Base-by-base conservation (phyloP, 2,329 filamentous ascomycete species). In the Chrysosporium keratinophilum region DNA sequence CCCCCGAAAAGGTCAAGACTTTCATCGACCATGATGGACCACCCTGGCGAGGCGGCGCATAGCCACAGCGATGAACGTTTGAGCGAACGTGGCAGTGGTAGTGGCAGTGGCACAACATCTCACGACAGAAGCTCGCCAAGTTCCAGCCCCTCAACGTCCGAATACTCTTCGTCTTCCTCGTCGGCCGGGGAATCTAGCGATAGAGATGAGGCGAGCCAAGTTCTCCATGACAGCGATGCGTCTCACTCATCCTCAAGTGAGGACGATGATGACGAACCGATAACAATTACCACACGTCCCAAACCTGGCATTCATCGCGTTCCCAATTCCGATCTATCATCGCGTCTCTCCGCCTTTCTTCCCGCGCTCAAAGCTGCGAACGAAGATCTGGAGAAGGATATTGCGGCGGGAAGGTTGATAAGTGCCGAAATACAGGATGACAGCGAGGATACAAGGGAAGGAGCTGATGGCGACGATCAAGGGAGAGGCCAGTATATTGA, bases 281-380 rank as follows among this genome's bases (percentile, higher is more conserved):
- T 46, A 17, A 28, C 44, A 37, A 43, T 23, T 9, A 3, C 42
- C 68, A 10, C 57, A 60, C 17, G 63, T 61, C n/a, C 62, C 61
- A 71, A 69, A 60, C 69, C 69, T 2, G 58, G 58, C 45, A 71
- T 71, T 54, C 61, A 60, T 19, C 58, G 67, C 28, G 49, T 65
- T 2, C 58, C 59, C 12, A 57, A 61, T 11, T 64, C 64, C 1
- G 63, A 61, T 20, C 52, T 74, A 4, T 58, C 71, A 37, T 64
- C 67, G 17, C 67, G 71, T 34, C 55, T 74, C 37, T 67, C 68
- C 9, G 56, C 65, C 6, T 74, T 74, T 57, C 56, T 74, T 37
- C 72, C 72, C 9, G 61, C 70, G 57, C 65, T 74, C 54, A 70
- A 69, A 55, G 64, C 62, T 50, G 72, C 72, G 28, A 74, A 74